Evolutionary conservation across 116 monocot genomes (phyloP).

Genomic region (Cymodocea nodosa): DNA sequence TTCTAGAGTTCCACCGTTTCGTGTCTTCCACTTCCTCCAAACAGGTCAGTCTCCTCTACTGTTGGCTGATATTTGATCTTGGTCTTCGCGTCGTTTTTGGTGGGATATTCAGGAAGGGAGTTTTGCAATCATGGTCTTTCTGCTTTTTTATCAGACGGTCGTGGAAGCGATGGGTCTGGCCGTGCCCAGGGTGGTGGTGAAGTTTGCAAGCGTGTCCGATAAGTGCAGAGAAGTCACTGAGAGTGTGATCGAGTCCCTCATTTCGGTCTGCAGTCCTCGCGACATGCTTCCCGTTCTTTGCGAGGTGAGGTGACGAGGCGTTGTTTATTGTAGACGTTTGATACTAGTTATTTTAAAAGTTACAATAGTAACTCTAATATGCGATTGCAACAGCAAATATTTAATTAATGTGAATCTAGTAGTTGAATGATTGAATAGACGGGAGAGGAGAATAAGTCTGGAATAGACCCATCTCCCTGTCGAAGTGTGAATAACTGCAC

Average conservation of each 20-base stretch:
- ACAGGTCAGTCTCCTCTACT: slow-evolving; percentile 31
- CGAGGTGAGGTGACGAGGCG: slow-evolving; percentile 50
- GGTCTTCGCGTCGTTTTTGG: neutral
- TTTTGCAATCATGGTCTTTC: neutral
- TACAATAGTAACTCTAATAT: too few species aligned
- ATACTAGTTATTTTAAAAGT: neutral
- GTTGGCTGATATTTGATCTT: neutral
- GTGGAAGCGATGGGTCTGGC: slow-evolving; percentile 56
- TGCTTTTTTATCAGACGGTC: slow-evolving; percentile 25
- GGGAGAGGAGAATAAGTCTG: too few species aligned
- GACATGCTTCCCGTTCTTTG: slow-evolving; percentile 75
- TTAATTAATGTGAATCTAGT: too few species aligned
- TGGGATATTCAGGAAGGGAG: neutral
- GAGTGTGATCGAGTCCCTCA: slow-evolving; percentile 35
- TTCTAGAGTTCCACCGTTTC: slow-evolving; percentile 32
- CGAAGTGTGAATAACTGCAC: too few species aligned
- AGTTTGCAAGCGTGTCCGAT: slow-evolving; percentile 38
- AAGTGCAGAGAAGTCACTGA: slow-evolving; percentile 34
- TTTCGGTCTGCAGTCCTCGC: slow-evolving; percentile 48
- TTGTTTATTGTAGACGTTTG: neutral
- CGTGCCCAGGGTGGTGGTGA: slow-evolving; percentile 50
- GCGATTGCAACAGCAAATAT: too few species aligned
- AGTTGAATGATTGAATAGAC: too few species aligned
- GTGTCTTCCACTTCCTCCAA: slow-evolving; percentile 28
- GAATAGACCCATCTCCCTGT: too few species aligned